Evolutionary conservation across 2,329 filamentous ascomycete genomes (phyloP), one percentile per base, ranked within the genome.

Genomic region (Aspergillus sp.): DNA sequence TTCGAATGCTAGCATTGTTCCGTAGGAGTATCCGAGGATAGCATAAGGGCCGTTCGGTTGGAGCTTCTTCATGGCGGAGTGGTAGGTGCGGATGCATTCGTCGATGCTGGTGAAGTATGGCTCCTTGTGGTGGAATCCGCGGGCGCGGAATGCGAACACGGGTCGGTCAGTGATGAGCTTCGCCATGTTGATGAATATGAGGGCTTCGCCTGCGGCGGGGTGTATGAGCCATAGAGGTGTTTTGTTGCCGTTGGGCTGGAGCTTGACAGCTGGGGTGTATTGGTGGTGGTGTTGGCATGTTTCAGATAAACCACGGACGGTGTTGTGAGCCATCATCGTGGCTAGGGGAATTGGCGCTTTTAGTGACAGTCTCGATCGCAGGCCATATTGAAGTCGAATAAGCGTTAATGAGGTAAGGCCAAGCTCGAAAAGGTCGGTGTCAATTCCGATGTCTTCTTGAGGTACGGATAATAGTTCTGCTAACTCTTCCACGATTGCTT

Each of bases 31-130:
- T 1, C 83, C 83, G 0, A 79, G 78, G 1, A 86, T 66, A 1
- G 79, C 79, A 60, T 86, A 85, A 0, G 83, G 82, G 0, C 83
- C 82, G 0, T 68, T n/a, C 0, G 82, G 81, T 62, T 85, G 83
- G 1, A 58, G 60, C 3, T 56, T 27, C n/a, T 74, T 73, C 32
- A 85, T 78, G 0, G 77, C 75, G 0, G 53, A 38, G 7, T 70
- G 60, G 64, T 85, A 85, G 0, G 67, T 75, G 0, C 65, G 58
- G 1, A 82, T 69, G 0, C 73, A 66, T 50, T 84, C 81, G 0
- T 63, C 56, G 19, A 84, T 71, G 36, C 55, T 64, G 0, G 47
- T 59, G 68, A 83, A 82, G 44, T 58, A 65, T 0, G 53, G 3
- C 47, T 83, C 74, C 13, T 72, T 74, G 13, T 53, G 41, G n/a